Evolutionary conservation across 2,329 filamentous ascomycete species (phyloP).

Genomic region (Claviceps fusiformis): DNA sequence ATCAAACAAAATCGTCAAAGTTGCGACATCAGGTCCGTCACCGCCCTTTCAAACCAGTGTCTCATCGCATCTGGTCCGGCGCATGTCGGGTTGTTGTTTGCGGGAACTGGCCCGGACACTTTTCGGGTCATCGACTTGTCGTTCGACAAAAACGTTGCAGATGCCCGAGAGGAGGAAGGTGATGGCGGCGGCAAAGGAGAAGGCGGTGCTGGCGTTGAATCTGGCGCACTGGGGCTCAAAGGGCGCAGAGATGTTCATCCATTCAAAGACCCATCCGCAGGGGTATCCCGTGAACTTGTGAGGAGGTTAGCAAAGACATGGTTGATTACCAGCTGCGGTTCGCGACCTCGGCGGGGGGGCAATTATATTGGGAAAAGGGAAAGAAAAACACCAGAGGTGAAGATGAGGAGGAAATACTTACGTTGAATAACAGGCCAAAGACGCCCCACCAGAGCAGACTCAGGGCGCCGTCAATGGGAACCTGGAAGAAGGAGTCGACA

Average conservation of each 20-base stretch:
- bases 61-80: not conserved
- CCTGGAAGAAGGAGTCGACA: conserved; percentile 46
- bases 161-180: conserved; percentile 48
- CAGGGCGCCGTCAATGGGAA: conserved; percentile 51
- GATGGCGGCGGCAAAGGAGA: conserved; percentile 50
- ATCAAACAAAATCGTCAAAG: not conserved
- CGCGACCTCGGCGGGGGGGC: no score
- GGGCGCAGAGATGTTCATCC: conserved; percentile 30
- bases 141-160: conserved; percentile 15
- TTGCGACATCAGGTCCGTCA: not conserved
- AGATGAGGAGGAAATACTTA: conserved; percentile 15
- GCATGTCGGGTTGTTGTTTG: not conserved
- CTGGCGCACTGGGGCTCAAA: conserved; percentile 36
- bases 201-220: conserved; percentile 53
- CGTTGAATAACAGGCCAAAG: conserved; percentile 46
- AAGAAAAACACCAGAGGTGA: not conserved
- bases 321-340: no score
- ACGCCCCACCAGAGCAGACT: conserved; percentile 50
- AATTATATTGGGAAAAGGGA: no score
- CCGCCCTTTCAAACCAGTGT: not conserved
- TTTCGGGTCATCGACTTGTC: not conserved
- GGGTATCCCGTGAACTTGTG: conserved; percentile 22
- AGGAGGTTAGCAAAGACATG: no score
- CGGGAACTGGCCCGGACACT: not conserved
- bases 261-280: conserved; percentile 40